Base-by-base conservation (phyloP, 768 basidiomycete genomes). In the Trametes villosa region DNA sequence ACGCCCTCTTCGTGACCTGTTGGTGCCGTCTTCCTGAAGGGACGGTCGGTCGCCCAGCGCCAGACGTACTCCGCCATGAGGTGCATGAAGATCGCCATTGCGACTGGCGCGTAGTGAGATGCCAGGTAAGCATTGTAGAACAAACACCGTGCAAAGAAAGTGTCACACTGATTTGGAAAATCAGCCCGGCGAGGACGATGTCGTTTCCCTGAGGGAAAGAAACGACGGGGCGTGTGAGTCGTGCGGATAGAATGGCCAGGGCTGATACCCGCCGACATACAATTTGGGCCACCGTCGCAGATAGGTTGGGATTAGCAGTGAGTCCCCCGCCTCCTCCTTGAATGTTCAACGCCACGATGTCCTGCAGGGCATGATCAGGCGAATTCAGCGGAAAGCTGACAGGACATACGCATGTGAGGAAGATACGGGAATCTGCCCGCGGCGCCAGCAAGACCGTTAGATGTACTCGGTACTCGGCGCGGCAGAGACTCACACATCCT, bases 11-110 rank as follows among this genome's bases (percentile, higher is more conserved):
- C 13, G 29, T 54, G 41, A 24, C 42, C 18, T 1, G 15, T 13
- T 22, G 24, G 26, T 0, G 31, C 33, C 1, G 36, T 36, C 41
- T 46, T 62, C 63, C 47, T 69, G 27, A 83, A 44, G 1, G 82
- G 80, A n/a, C 65, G 64, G 63, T 81, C 71, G 24, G 60, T 65
- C 15, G 68, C 42, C 65, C 75, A 79, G 41, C 82, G 77, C 7
- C 74, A 45, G 54, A 81, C 65, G 68, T 81, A 84, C 63, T 85
- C 84, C 38, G 67, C 40, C 2, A 81, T 75, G 51, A 79, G 74
- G n/a, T 74, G 42, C 49, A 73, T 71, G 72, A 78, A 83, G 47
- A 76, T 64, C 4, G 74, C 66, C 61, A 85, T 77, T n/a, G 80
- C 76, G 44, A 76, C 80, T 76, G 68, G n/a, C n/a, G 11, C 5